Base-by-base conservation (phyloP, 1,284 basidiomycete species). In the Cutaneotrichosporon sp. region DNA sequence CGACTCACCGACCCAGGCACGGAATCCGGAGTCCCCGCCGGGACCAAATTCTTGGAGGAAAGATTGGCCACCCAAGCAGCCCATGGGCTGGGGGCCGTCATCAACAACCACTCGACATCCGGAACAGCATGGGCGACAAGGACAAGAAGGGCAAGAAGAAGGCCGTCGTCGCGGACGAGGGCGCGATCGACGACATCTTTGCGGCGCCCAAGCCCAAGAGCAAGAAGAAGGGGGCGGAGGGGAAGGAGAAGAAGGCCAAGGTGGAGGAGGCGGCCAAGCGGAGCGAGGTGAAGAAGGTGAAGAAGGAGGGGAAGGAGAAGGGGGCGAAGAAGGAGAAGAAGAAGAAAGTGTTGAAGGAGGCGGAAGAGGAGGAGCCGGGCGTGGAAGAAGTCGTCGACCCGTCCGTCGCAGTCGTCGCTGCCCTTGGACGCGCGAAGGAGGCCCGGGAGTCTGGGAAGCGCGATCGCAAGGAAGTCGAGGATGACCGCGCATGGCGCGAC, bases 401-500 rank as follows among this genome's bases (percentile, higher is more conserved):
- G 9, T 70, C 69, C 14, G 27, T 63, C n/a, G 49, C 56, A 13
- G 46, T 63, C 52, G 50, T 38, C 33, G 53, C 59, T 13, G 62
- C 60, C 7, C 59, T 59, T 3, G 56, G 54, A 14, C 43, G 56
- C 33, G 46, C 60, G 13, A 72, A 67, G 47, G 49, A 33, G 18
- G 59, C 33, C 9, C 46, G 22, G 27, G 34, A 25, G 31, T 57
- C 18, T 31, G 64, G 55, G 51, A 67, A 66, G 59, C 62, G 65
- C 54, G 62, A 64, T 45, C 38, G 60, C 53, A 69, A 70, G 57
- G 74, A 71, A 58, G 64, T 72, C 8, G 77, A 79, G 53, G 79
- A 83, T 59, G 81, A 86, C 59, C 82, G 83, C 56, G 82, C 72
- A 53, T 92, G 92, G 80, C 84, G 82, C 57, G 89, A 93, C 78